Conservation (phyloP, 805 yeast species). For the Tetrapisispora nanseiensis region DNA sequence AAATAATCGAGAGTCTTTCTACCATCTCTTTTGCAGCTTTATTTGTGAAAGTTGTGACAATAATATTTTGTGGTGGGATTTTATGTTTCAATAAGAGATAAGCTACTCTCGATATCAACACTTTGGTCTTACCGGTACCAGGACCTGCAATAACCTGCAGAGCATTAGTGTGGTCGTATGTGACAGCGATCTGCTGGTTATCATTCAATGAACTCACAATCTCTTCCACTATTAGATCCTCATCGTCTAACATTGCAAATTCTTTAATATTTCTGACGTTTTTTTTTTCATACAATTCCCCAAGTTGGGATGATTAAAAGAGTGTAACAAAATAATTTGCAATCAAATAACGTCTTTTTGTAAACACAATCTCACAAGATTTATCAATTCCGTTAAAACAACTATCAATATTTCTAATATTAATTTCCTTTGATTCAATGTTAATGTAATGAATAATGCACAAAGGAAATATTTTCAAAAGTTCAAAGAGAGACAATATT, state of each 20-base stretch:
- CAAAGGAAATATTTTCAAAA: no score
- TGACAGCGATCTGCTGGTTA: slow-evolving; percentile 38
- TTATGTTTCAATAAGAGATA: slow-evolving; percentile 44
- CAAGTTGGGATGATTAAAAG: no score
- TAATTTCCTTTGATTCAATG: no score
- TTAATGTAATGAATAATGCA: no score
- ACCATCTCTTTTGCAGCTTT: slow-evolving; percentile 85
- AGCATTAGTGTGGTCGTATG: slow-evolving; percentile 32
- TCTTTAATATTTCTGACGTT: no score
- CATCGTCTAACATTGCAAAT: neutral
- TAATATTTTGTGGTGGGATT: slow-evolving; percentile 50
- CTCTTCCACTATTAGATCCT: neutral
- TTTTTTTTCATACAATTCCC: no score
- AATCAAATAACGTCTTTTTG: no score
- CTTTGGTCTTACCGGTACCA: slow-evolving; percentile 74
- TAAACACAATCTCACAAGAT: no score
- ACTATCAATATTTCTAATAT: no score
- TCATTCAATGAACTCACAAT: slow-evolving; percentile 24
- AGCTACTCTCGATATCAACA: slow-evolving; percentile 71
- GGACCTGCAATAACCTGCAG: slow-evolving; percentile 56
- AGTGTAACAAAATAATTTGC: no score
- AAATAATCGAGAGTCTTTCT: slow-evolving; percentile 41
- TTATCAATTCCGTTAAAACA: no score
- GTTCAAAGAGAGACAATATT: no score
- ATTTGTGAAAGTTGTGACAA: slow-evolving; percentile 88